A percentile compares a stretch with the other conserved stretches of the same genome.
These are phyloP conservation scores for Penicillium sp. DNA, from an alignment of 2,329 filamentous ascomycete species.

Conservation along the genomic window DNA sequence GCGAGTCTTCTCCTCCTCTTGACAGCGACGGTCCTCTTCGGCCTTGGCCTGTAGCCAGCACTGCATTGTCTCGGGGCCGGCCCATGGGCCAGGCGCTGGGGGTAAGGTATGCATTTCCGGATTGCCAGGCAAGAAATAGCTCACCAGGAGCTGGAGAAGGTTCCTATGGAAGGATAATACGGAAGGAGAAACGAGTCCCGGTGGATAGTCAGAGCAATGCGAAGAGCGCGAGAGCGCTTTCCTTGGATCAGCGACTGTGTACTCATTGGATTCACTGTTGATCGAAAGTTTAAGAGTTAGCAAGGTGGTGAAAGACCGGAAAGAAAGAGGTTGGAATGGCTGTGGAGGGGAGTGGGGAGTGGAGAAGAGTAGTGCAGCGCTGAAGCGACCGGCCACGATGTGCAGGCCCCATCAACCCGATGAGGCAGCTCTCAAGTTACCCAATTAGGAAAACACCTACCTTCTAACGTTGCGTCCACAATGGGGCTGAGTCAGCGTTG, in stretches of 20 bases:
- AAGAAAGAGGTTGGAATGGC: not conserved
- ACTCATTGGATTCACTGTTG: slow-evolving; percentile 58
- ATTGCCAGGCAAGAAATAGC: slow-evolving; percentile 37
- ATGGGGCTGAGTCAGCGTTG: slow-evolving; percentile 15
- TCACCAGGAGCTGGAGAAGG: slow-evolving; percentile 35
- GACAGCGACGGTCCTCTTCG: slow-evolving; percentile 68
- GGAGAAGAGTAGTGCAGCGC: not conserved
- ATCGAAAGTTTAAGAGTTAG: slow-evolving; percentile 59
- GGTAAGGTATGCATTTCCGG: slow-evolving; percentile 30
- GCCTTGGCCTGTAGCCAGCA: slow-evolving; percentile 73
- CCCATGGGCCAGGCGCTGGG: slow-evolving; percentile 45
- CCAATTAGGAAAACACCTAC: slow-evolving; percentile 20
- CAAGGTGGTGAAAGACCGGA: slow-evolving; percentile 47
- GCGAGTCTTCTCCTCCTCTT: slow-evolving; percentile 73
- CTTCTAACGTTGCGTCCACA: not conserved
- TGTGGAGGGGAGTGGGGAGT: not conserved
- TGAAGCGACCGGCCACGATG: not conserved
- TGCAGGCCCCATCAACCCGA: slow-evolving; percentile 5
- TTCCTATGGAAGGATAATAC: slow-evolving; percentile 9
- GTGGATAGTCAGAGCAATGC: slow-evolving; percentile 10
- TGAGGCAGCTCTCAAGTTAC: slow-evolving; percentile 9
- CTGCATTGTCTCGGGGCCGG: slow-evolving; percentile 71
- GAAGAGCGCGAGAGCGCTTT: slow-evolving; percentile 48
- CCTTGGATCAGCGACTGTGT: slow-evolving; percentile 50
- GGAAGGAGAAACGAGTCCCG: not conserved